Conservation (phyloP, 1,284 basidiomycete species). For the Moniliophthora roreri region DNA sequence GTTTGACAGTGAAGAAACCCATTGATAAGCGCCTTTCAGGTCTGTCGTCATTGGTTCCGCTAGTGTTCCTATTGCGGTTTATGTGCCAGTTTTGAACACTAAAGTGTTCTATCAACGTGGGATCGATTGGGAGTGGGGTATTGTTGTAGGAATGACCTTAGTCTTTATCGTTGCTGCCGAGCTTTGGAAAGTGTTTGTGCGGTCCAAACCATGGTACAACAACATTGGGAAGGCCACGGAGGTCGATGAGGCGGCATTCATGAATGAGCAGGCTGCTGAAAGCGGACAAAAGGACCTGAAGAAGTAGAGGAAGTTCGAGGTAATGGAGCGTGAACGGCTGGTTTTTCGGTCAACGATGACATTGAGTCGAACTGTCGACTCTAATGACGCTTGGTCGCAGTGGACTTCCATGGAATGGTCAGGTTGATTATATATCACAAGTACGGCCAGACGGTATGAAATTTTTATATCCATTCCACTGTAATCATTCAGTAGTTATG, state of each 20-base stretch:
- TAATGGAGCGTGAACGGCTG: too few species aligned
- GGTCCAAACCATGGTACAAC: slow-evolving; percentile 5
- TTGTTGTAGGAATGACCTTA: slow-evolving; percentile 36
- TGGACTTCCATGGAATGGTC: too few species aligned
- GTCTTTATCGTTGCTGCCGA: slow-evolving; percentile 36
- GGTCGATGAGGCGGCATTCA: neutral
- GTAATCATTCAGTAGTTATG: too few species aligned
- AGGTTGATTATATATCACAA: too few species aligned
- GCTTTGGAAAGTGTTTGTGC: slow-evolving; percentile 32
- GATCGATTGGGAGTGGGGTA: slow-evolving; percentile 46
- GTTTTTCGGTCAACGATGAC: too few species aligned
- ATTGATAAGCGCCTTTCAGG: neutral
- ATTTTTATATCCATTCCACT: too few species aligned
- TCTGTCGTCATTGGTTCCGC: neutral
- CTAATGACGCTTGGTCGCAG: too few species aligned
- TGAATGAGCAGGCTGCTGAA: too few species aligned
- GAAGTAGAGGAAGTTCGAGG: too few species aligned
- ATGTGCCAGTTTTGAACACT: slow-evolving; percentile 45
- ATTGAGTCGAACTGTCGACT: too few species aligned
- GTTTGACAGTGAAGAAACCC: neutral
- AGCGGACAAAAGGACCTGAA: too few species aligned
- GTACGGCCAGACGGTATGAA: too few species aligned
- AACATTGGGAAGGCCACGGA: neutral
- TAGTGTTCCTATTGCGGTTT: slow-evolving; percentile 34
- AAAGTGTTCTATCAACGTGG: slow-evolving; percentile 41